Conservation (phyloP, 2,329 filamentous ascomycete species). For the Aspergillus vadensis region DNA sequence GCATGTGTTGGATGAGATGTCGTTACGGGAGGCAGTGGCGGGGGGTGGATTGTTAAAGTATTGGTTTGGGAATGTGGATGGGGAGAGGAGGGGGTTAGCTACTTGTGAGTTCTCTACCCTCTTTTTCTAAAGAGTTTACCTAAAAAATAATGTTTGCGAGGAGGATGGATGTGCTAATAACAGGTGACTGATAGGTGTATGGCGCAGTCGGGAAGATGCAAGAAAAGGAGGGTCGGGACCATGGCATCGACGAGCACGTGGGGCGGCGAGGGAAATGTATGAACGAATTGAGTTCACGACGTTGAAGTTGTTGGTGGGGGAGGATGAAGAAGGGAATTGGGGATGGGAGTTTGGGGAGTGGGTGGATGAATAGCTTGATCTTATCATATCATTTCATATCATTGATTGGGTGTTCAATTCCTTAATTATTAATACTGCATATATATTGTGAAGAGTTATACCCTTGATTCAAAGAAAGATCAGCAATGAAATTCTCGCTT, state of each 20-base stretch:
- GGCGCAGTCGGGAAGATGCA: conserved; percentile 62
- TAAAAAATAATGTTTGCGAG: not conserved
- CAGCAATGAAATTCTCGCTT: too few species aligned
- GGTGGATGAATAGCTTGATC: conserved; percentile 30
- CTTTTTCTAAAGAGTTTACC: not conserved
- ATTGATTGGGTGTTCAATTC: too few species aligned
- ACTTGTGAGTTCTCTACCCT: conserved; percentile 60
- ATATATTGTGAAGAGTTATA: not conserved
- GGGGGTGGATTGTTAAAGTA: conserved; percentile 89
- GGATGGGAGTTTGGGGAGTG: conserved; percentile 66
- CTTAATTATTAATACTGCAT: not conserved
- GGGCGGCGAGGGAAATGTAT: conserved; percentile 51
- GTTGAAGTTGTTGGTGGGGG: conserved; percentile 64
- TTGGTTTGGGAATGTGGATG: conserved; percentile 80
- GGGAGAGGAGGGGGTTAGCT: conserved; percentile 73
- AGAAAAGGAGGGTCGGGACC: conserved; percentile 61
- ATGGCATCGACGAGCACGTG: conserved; percentile 58
- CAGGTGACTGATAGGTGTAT: conserved; percentile 56
- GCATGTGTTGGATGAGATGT: conserved; percentile 72
- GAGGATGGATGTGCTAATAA: not conserved
- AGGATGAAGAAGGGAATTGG: conserved; percentile 53
- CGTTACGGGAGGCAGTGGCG: conserved; percentile 75
- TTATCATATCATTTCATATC: too few species aligned
- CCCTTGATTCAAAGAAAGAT: not conserved
- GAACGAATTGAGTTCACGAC: conserved; percentile 70